Evolutionary conservation across 108 stramenopile species (phyloP).

Genomic region (Asterionellopsis glacialis): DNA sequence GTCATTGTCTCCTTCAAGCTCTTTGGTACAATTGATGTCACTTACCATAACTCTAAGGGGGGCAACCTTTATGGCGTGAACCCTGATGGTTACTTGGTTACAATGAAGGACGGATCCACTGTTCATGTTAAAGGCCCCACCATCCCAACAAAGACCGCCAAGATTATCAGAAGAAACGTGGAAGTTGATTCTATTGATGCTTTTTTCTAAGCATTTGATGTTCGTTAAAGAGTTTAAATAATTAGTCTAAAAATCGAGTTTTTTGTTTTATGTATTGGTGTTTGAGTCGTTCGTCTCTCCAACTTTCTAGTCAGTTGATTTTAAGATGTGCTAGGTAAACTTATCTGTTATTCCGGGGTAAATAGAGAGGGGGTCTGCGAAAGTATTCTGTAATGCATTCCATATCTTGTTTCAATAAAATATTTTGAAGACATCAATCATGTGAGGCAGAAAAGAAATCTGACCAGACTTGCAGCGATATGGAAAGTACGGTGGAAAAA

Average conservation of each 20-base stretch:
- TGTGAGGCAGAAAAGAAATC: too few species aligned
- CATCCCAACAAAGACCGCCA: conserved; percentile 63
- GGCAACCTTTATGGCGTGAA: conserved; percentile 63
- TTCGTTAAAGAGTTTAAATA: background rate
- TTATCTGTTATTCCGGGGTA: too few species aligned
- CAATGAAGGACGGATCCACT: conserved; percentile 65
- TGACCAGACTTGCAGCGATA: too few species aligned
- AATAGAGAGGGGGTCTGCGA: too few species aligned
- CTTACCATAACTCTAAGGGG: conserved; percentile 87
- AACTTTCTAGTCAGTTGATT: background rate
- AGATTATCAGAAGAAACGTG: conserved; percentile 63
- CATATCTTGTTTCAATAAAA: too few species aligned
- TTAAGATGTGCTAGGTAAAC: too few species aligned
- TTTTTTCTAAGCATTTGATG: conserved; percentile 42
- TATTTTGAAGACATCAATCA: too few species aligned
- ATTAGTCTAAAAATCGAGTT: background rate
- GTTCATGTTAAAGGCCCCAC: conserved; percentile 48
- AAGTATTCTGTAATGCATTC: too few species aligned
- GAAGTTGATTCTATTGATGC: conserved; percentile 75
- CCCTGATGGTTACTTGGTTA: conserved; percentile 73
- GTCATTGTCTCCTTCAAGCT: conserved; percentile 83
- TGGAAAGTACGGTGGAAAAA: too few species aligned
- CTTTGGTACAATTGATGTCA: conserved; percentile 82
- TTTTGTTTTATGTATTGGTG: background rate
- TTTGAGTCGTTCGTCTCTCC: background rate